These are phyloP conservation scores for Beauveria pseudobassiana DNA, from an alignment of 2,329 filamentous ascomycete genomes.

Conservation along the genomic window DNA sequence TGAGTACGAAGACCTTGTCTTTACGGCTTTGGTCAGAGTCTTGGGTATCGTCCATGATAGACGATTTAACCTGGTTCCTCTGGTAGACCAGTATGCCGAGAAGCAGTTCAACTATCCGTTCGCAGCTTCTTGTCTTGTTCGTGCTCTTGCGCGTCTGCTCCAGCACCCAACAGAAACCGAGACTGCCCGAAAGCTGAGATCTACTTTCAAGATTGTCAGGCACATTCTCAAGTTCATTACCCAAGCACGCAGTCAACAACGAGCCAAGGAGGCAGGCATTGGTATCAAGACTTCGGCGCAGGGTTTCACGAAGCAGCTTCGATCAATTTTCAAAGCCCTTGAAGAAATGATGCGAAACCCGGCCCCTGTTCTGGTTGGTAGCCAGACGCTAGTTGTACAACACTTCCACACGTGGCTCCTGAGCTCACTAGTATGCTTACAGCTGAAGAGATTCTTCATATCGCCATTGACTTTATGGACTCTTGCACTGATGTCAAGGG, in stretches of 20 bases:
- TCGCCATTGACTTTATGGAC: conserved; percentile 90
- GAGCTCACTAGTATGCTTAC: conserved; percentile 72
- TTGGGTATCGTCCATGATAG: conserved; percentile 91
- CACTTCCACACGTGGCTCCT: conserved; percentile 96
- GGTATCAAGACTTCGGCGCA: conserved; percentile 70
- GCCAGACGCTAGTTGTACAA: conserved; percentile 89
- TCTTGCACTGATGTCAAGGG: conserved; percentile 82
- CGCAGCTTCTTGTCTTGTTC: conserved; percentile 78
- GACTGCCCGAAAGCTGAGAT: conserved; percentile 73
- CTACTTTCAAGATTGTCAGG: conserved; percentile 89
- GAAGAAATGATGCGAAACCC: conserved; percentile 84
- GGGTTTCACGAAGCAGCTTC: conserved; percentile 73
- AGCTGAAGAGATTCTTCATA: conserved; percentile 79
- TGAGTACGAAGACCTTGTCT: conserved; percentile 87
- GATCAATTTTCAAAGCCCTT: conserved; percentile 81
- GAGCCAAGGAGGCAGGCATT: conserved; percentile 79
- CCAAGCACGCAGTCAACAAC: conserved; percentile 78
- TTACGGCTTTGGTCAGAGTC: conserved; percentile 82
- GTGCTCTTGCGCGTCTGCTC: conserved; percentile 78
- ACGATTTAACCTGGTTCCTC: conserved; percentile 80
- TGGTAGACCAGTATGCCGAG: conserved; percentile 88
- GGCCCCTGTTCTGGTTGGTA: conserved; percentile 80
- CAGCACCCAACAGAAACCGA: conserved; percentile 77
- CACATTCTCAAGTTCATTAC: conserved; percentile 94
- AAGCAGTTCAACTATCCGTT: conserved; percentile 88